Evolutionary conservation across 139 green algal species (phyloP), one percentile per base, ranked within the genome.

Genomic region (Volvox reticuliferus): DNA sequence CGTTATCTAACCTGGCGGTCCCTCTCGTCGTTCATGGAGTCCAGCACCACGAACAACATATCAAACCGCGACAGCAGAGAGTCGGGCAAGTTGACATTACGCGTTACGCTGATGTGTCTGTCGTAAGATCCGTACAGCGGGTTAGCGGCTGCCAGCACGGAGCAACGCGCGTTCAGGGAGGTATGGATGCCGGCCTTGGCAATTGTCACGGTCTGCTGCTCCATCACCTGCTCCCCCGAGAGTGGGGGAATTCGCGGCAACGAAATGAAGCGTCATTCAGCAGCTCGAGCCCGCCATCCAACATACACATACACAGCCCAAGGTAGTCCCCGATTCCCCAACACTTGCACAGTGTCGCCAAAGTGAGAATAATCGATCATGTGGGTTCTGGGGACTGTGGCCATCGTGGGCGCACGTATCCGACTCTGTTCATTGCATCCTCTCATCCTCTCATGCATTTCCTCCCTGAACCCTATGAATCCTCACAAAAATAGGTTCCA

Each of bases 151-250:
- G 98, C 97, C 50, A 99, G 87, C 62, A 99, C 98, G 80, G 92
- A 97, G 96, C 98, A 99, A 76, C 98, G 96, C 20, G 98, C 98
- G 92, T 99, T 99, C 37, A 99, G 95, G 17, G 96, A 97, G 32
- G 96, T 96, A 86, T 99, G 97, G 92, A 99, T 99, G 88, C 98
- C 98, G 19, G 98, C 98, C 94, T 99, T 99, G 90, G 98, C 97
- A 86, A 99, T 99, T 2, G 98, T 99, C 77, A 99, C 98, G 14
- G 97, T 99, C 95, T 99, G 97, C 95, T 99, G 97, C 94, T 99
- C 97, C 97, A 99, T 99, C 61, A 98, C 96, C 95, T 97, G 93
- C 24, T 30, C 65, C 65, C 6, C 65, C 21, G 44, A 9, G 44
- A 55, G 44, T 55, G 5, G 5, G 44, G 44, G 44, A n/a, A 55